These are phyloP conservation scores for Phytophthora agathidicida DNA, from an alignment of 352 stramenopile genomes.

Conservation along the genomic window DNA sequence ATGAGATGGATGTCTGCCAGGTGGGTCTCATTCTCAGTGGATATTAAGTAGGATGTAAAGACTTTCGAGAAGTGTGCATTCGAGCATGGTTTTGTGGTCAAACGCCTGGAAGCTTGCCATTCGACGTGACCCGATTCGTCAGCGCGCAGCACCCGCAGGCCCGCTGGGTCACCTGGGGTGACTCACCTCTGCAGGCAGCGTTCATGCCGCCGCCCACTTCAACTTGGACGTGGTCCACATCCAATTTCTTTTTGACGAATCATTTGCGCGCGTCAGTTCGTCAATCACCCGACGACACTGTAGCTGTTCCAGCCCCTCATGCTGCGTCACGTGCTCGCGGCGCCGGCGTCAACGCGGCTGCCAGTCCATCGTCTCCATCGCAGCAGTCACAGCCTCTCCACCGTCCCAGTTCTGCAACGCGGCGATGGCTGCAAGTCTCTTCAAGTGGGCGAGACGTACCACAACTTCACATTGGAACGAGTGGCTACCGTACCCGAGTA, in stretches of 20 bases:
- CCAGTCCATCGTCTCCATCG: neutral
- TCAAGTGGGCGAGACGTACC: slow-evolving; percentile 64
- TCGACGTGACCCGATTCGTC: too few relatives aligned
- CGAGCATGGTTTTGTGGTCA: too few relatives aligned
- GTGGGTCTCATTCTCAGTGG: too few relatives aligned
- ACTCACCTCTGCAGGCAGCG: slow-evolving; percentile 26
- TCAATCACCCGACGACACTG: neutral
- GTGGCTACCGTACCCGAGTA: slow-evolving; percentile 80
- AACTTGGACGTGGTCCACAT: too few relatives aligned
- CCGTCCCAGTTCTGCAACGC: slow-evolving; percentile 25
- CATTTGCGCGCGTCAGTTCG: neutral
- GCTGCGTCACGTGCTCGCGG: slow-evolving; percentile 33
- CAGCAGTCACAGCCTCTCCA: neutral
- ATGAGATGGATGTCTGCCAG: too few relatives aligned
- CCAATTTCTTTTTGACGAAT: too few relatives aligned
- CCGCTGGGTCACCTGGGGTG: slow-evolving; percentile 18
- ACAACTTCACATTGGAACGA: slow-evolving; percentile 78
- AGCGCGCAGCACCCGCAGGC: too few relatives aligned
- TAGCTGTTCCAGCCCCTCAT: slow-evolving; percentile 19
- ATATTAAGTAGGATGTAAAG: too few relatives aligned
- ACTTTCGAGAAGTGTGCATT: too few relatives aligned
- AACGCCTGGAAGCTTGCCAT: too few relatives aligned
- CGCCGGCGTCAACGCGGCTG: slow-evolving; percentile 1
- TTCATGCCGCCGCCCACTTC: too few relatives aligned
- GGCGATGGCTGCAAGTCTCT: slow-evolving; percentile 66